Evolutionary conservation across 1,139 yeast genomes (phyloP).

Genomic region (Candida mesenterica): DNA sequence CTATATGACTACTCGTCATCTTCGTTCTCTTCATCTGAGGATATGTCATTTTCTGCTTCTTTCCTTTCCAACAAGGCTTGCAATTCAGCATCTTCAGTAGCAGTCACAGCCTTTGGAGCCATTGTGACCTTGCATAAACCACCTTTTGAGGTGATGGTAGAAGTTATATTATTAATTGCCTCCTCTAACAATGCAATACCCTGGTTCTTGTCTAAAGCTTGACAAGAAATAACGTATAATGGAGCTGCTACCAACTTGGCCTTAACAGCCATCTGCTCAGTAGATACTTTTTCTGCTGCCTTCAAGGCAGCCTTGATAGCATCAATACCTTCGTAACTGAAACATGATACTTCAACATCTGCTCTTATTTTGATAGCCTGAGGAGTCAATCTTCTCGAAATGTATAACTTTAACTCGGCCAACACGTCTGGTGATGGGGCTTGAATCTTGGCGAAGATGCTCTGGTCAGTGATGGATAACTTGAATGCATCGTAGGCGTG

Average conservation of each 20-base stretch:
- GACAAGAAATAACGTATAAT: slow-evolving; percentile 87
- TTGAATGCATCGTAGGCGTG: slow-evolving; percentile 98
- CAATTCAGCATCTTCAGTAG: slow-evolving; percentile 96
- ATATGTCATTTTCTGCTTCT: slow-evolving; percentile 47
- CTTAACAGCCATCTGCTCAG: slow-evolving; percentile 82
- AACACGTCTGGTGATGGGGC: slow-evolving; percentile 73
- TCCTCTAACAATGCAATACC: slow-evolving; percentile 77
- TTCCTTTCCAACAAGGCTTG: slow-evolving; percentile 78
- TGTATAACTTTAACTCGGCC: slow-evolving; percentile 80
- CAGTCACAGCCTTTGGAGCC: slow-evolving; percentile 99
- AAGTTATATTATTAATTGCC: slow-evolving; percentile 75
- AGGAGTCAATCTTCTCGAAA: slow-evolving; percentile 92
- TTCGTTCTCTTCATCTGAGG: slow-evolving; percentile 47
- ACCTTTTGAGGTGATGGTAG: slow-evolving; percentile 67
- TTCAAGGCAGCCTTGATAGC: slow-evolving; percentile 88
- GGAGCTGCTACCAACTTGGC: slow-evolving; percentile 98
- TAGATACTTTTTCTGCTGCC: slow-evolving; percentile 82
- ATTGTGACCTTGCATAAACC: slow-evolving; percentile 91
- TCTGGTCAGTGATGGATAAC: slow-evolving; percentile 88
- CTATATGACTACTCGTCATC: slow-evolving; percentile 8
- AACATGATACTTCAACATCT: slow-evolving; percentile 95
- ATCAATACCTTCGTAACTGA: slow-evolving; percentile 95
- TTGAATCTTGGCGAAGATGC: slow-evolving; percentile 77
- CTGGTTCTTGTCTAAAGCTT: slow-evolving; percentile 85
- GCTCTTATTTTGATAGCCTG: slow-evolving; percentile 98